Evolutionary conservation across 768 basidiomycete genomes (phyloP).

Genomic region (Serendipita sp.): DNA sequence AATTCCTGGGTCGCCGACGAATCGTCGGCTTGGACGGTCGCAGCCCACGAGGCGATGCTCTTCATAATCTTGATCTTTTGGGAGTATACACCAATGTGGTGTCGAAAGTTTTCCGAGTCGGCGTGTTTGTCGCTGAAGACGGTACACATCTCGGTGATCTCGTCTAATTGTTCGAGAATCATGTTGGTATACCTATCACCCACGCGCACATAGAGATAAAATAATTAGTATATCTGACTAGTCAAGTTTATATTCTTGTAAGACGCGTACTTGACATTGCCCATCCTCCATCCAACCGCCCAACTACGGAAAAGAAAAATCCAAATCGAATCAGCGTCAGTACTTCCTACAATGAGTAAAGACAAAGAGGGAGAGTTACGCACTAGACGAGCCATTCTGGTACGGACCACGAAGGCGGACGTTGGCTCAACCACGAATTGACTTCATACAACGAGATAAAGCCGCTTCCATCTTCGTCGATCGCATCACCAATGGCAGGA

Average conservation of each 20-base stretch:
- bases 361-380: background rate
- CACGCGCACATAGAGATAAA: too few relatives aligned
- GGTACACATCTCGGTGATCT: background rate
- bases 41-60: background rate
- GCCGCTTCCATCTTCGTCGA: slow-evolving; percentile 6
- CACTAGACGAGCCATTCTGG: slow-evolving; percentile 6
- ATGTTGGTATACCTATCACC: background rate
- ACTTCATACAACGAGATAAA: slow-evolving; percentile 8
- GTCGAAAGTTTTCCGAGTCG: background rate
- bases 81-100: background rate
- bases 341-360: too few relatives aligned
- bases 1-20: background rate
- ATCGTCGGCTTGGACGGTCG: background rate
- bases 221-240: too few relatives aligned
- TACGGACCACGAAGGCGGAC: background rate
- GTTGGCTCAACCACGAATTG: background rate
- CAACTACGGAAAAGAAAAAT: background rate
- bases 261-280: background rate
- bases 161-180: background rate
- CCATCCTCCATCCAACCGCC: slow-evolving; percentile 4
- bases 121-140: background rate
- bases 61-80: background rate
- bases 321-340: too few relatives aligned
- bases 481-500: slow-evolving; percentile 8
- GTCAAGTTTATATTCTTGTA: too few relatives aligned